A percentile compares a stretch with the other conserved stretches of the same genome.
phyloP scores from a whole-genome alignment of 2,329 filamentous ascomycete species.

The Aurifilum marmelostoma region DNA sequence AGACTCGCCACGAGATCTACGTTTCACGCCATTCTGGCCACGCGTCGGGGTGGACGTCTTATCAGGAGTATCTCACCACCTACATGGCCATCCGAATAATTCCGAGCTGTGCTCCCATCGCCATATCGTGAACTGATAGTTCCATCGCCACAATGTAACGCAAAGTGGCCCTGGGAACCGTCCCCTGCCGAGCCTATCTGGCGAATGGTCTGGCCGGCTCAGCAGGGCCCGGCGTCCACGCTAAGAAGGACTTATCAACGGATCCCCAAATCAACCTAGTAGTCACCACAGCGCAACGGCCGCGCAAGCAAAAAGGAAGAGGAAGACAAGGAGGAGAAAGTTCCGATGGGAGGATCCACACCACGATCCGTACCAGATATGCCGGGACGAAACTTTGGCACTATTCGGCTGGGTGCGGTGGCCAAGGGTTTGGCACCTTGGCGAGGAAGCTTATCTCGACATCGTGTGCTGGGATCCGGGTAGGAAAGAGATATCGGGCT shows the following conservation, averaged over 20 bases:
- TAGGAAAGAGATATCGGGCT: too few relatives aligned
- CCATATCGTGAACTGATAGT: not conserved
- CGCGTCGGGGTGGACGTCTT: not conserved
- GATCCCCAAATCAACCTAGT: too few relatives aligned
- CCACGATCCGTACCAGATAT: not conserved
- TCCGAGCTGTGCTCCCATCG: not conserved
- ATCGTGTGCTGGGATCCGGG: not conserved
- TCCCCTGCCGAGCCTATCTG: not conserved
- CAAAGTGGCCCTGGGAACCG: not conserved
- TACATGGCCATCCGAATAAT: not conserved
- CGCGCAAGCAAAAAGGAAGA: not conserved
- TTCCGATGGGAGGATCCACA: not conserved
- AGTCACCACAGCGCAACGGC: not conserved
- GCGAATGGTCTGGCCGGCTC: not conserved
- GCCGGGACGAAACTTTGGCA: not conserved
- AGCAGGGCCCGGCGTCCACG: not conserved
- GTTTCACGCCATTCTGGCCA: not conserved
- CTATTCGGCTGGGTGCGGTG: not conserved
- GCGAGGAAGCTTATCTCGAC: constrained; percentile 3
- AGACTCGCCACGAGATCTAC: not conserved
- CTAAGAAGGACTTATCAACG: not conserved
- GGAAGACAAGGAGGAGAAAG: not conserved
- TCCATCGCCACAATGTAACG: not conserved
- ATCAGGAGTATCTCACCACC: not conserved
- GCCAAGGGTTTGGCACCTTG: constrained; percentile 2